phyloP scores from a whole-genome alignment of 768 basidiomycete species.

The Termitomyces sp. region DNA sequence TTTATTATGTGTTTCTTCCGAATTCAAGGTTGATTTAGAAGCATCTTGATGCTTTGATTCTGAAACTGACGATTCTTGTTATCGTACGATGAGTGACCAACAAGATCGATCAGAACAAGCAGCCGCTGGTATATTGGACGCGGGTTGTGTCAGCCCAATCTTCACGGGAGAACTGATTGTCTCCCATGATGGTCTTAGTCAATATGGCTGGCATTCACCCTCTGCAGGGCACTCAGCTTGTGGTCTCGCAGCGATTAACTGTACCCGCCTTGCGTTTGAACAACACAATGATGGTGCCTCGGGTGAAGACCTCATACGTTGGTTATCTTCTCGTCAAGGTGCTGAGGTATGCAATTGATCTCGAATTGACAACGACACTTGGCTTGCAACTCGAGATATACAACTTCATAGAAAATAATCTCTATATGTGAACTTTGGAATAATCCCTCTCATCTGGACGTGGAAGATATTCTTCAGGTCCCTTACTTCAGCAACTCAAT shows the following conservation, averaged over 20 bases:
- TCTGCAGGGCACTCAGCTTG: slow-evolving; percentile 41
- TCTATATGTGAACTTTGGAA: slow-evolving; percentile 56
- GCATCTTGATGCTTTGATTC: not conserved
- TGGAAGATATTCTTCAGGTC: slow-evolving; percentile 42
- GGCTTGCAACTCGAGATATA: not conserved
- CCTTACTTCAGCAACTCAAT: slow-evolving; percentile 45
- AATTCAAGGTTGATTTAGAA: not conserved
- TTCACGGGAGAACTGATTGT: slow-evolving; percentile 24
- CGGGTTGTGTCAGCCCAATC: slow-evolving; percentile 10
- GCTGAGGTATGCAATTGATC: slow-evolving; percentile 25
- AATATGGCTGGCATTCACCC: slow-evolving; percentile 41
- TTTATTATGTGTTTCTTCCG: not conserved
- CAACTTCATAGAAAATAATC: slow-evolving; percentile 41
- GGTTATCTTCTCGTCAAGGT: slow-evolving; percentile 26
- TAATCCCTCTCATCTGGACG: slow-evolving; percentile 46
- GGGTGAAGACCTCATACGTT: slow-evolving; percentile 24
- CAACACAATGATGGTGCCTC: slow-evolving; percentile 24
- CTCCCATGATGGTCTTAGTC: slow-evolving; percentile 47
- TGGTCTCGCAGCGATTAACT: slow-evolving; percentile 64
- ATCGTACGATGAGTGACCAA: not conserved
- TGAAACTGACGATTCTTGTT: not conserved
- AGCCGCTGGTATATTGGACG: not conserved
- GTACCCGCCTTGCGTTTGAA: slow-evolving; percentile 44
- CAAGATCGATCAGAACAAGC: not conserved
- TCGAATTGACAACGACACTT: not conserved